Conservation (phyloP, 1,284 basidiomycete genomes). For the Moesziomyces sp. region DNA sequence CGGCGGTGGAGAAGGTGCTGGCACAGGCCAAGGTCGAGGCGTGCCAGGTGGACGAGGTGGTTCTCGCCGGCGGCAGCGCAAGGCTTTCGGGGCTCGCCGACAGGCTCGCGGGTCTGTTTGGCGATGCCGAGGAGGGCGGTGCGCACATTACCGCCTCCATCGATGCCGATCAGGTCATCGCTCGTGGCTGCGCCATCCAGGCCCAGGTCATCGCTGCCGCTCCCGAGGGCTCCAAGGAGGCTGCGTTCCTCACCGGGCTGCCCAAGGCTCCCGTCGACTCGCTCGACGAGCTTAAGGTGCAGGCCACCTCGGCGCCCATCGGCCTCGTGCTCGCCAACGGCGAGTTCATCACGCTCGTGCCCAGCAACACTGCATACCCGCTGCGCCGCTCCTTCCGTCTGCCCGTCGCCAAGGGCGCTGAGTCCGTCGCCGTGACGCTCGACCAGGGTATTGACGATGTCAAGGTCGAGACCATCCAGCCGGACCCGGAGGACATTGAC, state of each 20-base stretch:
- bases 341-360: conserved; percentile 67
- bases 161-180: conserved; percentile 89
- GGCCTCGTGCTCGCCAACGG: conserved; percentile 80
- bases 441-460: conserved; percentile 87
- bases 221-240: conserved; percentile 50
- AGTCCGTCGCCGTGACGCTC: conserved; percentile 76
- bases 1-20: conserved; percentile 76
- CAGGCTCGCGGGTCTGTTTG: conserved; percentile 77
- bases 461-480: conserved; percentile 73
- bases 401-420: conserved; percentile 44
- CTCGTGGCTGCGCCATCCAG: conserved; percentile 88
- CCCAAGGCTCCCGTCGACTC: conserved; percentile 68
- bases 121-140: conserved; percentile 75
- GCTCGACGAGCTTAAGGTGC: conserved; percentile 56
- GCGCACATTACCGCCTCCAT: conserved; percentile 73
- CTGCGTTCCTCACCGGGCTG: conserved; percentile 47
- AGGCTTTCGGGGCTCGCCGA: conserved; percentile 86
- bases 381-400: conserved; percentile 78
- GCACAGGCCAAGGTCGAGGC: conserved; percentile 77
- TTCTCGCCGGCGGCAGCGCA: conserved; percentile 86
- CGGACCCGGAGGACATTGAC: conserved; percentile 67
- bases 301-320: conserved; percentile 72
- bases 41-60: conserved; percentile 82
- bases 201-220: conserved; percentile 71
- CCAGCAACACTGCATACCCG: conserved; percentile 74